phyloP scores from a whole-genome alignment of 2,329 filamentous ascomycete species.

The Geosmithia morbida region DNA sequence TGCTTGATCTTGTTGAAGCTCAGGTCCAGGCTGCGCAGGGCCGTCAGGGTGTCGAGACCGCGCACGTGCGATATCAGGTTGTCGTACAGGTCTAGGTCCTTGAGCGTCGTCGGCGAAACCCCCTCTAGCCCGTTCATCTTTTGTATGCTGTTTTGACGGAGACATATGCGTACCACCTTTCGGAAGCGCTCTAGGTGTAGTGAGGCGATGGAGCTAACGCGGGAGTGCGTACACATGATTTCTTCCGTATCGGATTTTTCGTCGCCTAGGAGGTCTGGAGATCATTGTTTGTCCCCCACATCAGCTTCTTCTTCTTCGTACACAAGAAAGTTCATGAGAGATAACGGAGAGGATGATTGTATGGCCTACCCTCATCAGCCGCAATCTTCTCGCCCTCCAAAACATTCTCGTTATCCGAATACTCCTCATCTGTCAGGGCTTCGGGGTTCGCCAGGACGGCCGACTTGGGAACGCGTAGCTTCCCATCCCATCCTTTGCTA shows the following conservation, averaged over 20 bases:
- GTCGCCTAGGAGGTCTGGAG: slow-evolving; percentile 42
- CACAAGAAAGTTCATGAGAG: too few species aligned
- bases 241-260: slow-evolving; percentile 53
- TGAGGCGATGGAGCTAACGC: slow-evolving; percentile 62
- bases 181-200: slow-evolving; percentile 75
- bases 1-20: slow-evolving; percentile 99
- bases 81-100: slow-evolving; percentile 91
- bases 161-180: slow-evolving; percentile 62
- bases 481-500: slow-evolving; percentile 71
- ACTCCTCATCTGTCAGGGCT: slow-evolving; percentile 71
- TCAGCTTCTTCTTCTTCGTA: too few species aligned
- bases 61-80: slow-evolving; percentile 83
- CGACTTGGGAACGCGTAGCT: slow-evolving; percentile 55
- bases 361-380: slow-evolving; percentile 63
- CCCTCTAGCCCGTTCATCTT: slow-evolving; percentile 59
- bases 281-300: neutral
- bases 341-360: neutral
- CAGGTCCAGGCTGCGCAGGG: slow-evolving; percentile 70
- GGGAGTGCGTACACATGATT: slow-evolving; percentile 81
- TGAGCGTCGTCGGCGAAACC: slow-evolving; percentile 46
- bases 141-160: slow-evolving; percentile 84
- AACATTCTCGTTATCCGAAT: slow-evolving; percentile 58
- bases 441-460: slow-evolving; percentile 59
- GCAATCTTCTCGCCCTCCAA: slow-evolving; percentile 60
- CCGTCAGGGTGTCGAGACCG: slow-evolving; percentile 62